These are phyloP conservation scores for Umbelopsis sp. DNA, from an alignment of 192 early-diverging fungal species.

Conservation along the genomic window DNA sequence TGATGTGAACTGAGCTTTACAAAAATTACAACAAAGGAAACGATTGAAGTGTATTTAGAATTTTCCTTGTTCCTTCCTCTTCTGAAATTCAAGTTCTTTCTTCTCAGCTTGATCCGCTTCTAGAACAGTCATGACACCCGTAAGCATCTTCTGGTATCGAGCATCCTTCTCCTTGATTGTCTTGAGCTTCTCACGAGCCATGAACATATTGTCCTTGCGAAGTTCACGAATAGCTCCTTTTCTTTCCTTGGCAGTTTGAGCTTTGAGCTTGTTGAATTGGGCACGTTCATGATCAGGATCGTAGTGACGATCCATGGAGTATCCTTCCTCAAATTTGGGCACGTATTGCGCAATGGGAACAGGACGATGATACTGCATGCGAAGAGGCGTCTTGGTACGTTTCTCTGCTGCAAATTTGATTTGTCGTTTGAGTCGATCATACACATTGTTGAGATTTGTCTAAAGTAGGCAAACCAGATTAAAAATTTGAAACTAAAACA, in stretches of 20 bases:
- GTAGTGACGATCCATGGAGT: constrained; percentile 84
- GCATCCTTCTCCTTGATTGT: constrained; percentile 78
- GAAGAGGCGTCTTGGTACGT: constrained; percentile 67
- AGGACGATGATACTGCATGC: constrained; percentile 83
- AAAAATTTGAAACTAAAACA: not conserved
- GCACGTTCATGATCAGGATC: constrained; percentile 79
- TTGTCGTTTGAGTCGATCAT: constrained; percentile 49
- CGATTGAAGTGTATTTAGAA: not conserved
- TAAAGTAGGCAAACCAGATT: not conserved
- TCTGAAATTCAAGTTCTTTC: constrained; percentile 66
- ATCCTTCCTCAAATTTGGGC: constrained; percentile 91
- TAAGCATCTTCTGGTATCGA: constrained; percentile 88
- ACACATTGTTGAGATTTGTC: constrained; percentile 33
- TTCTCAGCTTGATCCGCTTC: constrained; percentile 83
- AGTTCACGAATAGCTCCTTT: constrained; percentile 95
- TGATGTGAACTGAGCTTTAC: too few relatives aligned
- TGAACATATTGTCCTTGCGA: constrained; percentile 90
- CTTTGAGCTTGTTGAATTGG: constrained; percentile 73
- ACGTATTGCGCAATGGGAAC: constrained; percentile 84
- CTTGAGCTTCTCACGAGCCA: constrained; percentile 71
- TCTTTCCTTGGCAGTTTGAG: constrained; percentile 89
- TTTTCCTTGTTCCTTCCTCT: constrained; percentile 46
- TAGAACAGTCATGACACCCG: constrained; percentile 82
- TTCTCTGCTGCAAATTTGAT: constrained; percentile 49
- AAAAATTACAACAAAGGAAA: too few relatives aligned